Conservation (phyloP, 1,139 yeast species). For the Suhomyces anneliseae region DNA sequence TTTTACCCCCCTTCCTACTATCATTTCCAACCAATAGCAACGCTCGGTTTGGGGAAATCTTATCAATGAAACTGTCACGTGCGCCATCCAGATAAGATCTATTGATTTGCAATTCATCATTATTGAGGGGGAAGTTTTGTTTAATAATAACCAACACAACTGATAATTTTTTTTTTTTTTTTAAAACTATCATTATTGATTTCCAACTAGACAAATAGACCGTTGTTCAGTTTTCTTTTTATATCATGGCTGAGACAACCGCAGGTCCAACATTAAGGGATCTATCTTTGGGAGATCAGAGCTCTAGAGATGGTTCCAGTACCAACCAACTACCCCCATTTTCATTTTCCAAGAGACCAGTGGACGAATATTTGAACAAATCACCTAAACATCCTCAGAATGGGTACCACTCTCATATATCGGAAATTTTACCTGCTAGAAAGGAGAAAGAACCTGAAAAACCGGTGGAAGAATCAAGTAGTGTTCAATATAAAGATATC, state of each 20-base stretch:
- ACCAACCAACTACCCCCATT: constrained; percentile 29
- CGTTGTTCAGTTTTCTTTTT: no score
- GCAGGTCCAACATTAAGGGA: background rate
- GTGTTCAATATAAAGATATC: constrained; percentile 21
- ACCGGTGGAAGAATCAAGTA: constrained; percentile 4
- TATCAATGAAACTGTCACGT: background rate
- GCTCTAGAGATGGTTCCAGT: background rate
- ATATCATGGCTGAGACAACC: background rate
- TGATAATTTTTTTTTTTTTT: no score
- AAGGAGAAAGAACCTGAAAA: constrained; percentile 5
- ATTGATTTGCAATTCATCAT: background rate
- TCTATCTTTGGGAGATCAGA: background rate
- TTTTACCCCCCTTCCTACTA: no score
- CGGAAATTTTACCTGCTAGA: constrained; percentile 28
- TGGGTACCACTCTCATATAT: constrained; percentile 29
- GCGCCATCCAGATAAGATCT: background rate
- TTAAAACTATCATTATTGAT: background rate
- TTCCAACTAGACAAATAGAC: no score
- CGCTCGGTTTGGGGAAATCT: background rate
- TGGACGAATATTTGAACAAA: constrained; percentile 18
- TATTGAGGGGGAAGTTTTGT: background rate
- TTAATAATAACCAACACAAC: background rate
- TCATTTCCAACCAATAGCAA: background rate
- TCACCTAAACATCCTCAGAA: background rate
- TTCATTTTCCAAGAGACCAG: constrained; percentile 42